Base-by-base conservation (phyloP, 164 flowering plant genomes). In the Nelumbo lutea region DNA sequence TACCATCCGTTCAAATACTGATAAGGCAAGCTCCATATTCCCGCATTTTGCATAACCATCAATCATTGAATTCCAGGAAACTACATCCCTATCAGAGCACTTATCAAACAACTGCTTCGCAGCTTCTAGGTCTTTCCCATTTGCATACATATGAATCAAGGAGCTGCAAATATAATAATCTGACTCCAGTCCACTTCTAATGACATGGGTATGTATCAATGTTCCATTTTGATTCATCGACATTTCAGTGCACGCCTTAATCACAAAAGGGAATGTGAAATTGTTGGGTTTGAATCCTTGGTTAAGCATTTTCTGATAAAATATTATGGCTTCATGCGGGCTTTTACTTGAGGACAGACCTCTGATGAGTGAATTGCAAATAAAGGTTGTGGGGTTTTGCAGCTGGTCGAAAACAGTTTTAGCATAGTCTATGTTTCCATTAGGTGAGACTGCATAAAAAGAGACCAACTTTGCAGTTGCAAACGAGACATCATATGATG, bases 41-140 rank as follows among this genome's bases (percentile, higher is more conserved):
- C 82, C 75, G 53, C 52, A 56, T 59, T 76, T 76, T 2, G 72
- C 82, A 51, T 74, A 77, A 51, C 76, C 82, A 72, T 77, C 82
- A 59, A 79, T 79, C 78, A 79, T 79, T 2, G 76, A 55, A 61
- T 79, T 79, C 78, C 78, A 77, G 15, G 78, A 79, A 42, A 77
- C 80, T 39, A 70, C 68, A 48, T 72, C 78, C 56, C 57, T 6
- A 4, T 68, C 53, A 15, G 74, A 64, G 40, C 73, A 74, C 62
- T 48, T 14, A 55, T 72, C 76, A 72, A 79, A 79, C 69, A 77
- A 61, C 61, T 66, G 52, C 45, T 48, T 65, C 3, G 83, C 83
- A 65, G 75, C 46, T 15, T 40, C 45, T 47, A 80, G 14, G 62
- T 68, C 69, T 27, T 73, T 67, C 68, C 75, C 67, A 58, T 53